Evolutionary conservation across 2,329 filamentous ascomycete species (phyloP), one percentile per base, ranked within the genome.

Genomic region (Teratosphaeria gauchensis): DNA sequence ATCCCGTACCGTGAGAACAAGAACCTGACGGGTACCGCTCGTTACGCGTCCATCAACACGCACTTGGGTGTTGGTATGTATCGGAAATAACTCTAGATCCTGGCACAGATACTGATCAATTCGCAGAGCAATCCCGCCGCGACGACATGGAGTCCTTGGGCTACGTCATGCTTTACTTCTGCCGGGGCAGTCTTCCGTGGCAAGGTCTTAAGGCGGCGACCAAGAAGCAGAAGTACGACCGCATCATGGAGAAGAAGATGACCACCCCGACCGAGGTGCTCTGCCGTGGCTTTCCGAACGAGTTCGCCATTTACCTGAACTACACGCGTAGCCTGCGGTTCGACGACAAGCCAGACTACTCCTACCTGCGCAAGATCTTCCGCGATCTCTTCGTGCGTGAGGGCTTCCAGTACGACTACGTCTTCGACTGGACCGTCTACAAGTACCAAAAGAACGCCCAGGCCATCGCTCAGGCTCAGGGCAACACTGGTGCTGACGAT

Each of bases 221-320:
- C 66, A 96, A 96, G 86, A 96, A 96, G 87, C 92, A 97, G 81
- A 99, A 99, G 82, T 97, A 99, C 74, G 94, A 99, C 79, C 86
- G 92, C 65, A 99, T 99, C 80, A 97, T 97, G 92, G 94, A 99
- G 84, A 99, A 99, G 87, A 99, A 99, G 90, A 97, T 97, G 94
- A 99, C 94, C 14, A 99, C 94, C 2, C 92, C 94, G 8, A 97
- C 92, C 68, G 92, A 99, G 78, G 92, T 96, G 54, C 89, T 99
- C 55, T 99, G 94, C 86, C 91, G 92, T 75, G 94, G 94, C 67
- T 97, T 99, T 82, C 94, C 94, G 69, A 96, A 97, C 77, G 94
- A 99, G 80, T 99, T 99, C 70, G 92, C 92, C 80, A 97, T 97
- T 77, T 99, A 99, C 77, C 84, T 99, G 64, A 97, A 97, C 87